Conservation (phyloP, 768 basidiomycete species). For the Dioszegia hungarica region DNA sequence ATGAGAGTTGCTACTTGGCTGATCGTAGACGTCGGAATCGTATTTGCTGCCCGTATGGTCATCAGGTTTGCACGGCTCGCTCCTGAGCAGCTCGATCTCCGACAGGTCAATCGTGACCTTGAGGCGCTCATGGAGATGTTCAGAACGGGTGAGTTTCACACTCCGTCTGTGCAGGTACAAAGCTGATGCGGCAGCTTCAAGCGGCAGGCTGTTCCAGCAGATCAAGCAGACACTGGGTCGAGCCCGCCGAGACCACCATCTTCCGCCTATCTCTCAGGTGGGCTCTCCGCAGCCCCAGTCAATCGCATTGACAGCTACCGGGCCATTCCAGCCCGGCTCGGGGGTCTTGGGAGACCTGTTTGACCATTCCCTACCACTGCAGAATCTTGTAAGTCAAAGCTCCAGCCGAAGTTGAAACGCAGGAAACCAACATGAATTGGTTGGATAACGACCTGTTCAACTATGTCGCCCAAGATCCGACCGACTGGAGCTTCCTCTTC, state of each 20-base stretch:
- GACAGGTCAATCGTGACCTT: not conserved
- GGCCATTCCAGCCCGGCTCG: too few species aligned
- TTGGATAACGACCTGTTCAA: not conserved
- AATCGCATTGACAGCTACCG: too few species aligned
- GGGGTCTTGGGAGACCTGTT: too few species aligned
- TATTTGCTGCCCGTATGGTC: conserved; percentile 6
- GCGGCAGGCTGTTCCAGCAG: conserved; percentile 23
- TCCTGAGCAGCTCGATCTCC: conserved; percentile 7
- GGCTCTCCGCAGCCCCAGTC: not conserved
- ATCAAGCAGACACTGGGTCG: conserved; percentile 21
- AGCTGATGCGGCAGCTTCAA: conserved; percentile 17
- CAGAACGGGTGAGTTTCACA: not conserved
- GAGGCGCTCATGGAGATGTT: not conserved
- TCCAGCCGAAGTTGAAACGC: not conserved
- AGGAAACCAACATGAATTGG: not conserved
- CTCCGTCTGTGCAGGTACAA: too few species aligned
- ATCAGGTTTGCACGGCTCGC: conserved; percentile 4
- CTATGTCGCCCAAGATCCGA: not conserved
- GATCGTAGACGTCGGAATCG: conserved; percentile 11
- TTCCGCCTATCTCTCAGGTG: conserved; percentile 22
- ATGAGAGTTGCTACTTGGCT: not conserved
- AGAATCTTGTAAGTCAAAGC: not conserved
- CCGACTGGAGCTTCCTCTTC: not conserved
- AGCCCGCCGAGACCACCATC: conserved; percentile 19
- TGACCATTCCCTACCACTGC: not conserved